These are phyloP conservation scores for Trametes punicea DNA, from an alignment of 768 basidiomycete species.

Conservation along the genomic window DNA sequence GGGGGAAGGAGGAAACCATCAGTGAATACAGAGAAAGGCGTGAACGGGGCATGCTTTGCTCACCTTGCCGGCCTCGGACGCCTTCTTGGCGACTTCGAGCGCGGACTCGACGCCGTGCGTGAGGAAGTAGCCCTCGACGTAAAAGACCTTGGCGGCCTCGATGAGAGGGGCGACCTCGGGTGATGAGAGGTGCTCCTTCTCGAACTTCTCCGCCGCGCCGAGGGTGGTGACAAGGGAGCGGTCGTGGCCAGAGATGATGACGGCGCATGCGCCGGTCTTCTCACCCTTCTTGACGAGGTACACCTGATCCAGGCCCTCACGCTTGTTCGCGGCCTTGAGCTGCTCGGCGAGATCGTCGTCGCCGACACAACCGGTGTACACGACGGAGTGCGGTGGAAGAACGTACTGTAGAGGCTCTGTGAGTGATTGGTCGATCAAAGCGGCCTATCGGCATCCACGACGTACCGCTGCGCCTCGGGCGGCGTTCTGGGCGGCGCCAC, in stretches of 20 bases:
- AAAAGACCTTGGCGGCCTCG: conserved; percentile 79
- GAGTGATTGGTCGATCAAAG: not conserved
- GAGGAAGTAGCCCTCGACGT: conserved; percentile 96
- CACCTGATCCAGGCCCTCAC: conserved; percentile 83
- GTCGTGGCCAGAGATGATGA: conserved; percentile 90
- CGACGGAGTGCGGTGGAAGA: conserved; percentile 83
- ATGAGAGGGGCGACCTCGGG: conserved; percentile 73
- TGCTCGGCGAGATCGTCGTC: conserved; percentile 90
- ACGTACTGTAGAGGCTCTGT: conserved; percentile 61
- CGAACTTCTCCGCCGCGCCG: conserved; percentile 87
- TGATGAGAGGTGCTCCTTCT: conserved; percentile 73
- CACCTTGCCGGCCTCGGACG: conserved; percentile 64
- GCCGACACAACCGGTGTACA: conserved; percentile 93
- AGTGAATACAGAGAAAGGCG: not conserved
- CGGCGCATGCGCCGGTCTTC: conserved; percentile 95
- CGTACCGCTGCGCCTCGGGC: conserved; percentile 94
- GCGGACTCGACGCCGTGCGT: conserved; percentile 82
- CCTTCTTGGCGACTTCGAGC: conserved; percentile 72
- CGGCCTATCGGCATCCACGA: conserved; percentile 15
- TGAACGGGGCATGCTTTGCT: conserved; percentile 5
- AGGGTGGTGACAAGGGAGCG: conserved; percentile 91
- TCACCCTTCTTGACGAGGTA: conserved; percentile 86
- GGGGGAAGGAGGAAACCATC: not conserved
- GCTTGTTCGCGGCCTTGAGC: conserved; percentile 84
- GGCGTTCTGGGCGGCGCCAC: conserved; percentile 95